These are phyloP conservation scores for Sistotremastrum suecicum DNA, from an alignment of 768 basidiomycete species.

Conservation along the genomic window DNA sequence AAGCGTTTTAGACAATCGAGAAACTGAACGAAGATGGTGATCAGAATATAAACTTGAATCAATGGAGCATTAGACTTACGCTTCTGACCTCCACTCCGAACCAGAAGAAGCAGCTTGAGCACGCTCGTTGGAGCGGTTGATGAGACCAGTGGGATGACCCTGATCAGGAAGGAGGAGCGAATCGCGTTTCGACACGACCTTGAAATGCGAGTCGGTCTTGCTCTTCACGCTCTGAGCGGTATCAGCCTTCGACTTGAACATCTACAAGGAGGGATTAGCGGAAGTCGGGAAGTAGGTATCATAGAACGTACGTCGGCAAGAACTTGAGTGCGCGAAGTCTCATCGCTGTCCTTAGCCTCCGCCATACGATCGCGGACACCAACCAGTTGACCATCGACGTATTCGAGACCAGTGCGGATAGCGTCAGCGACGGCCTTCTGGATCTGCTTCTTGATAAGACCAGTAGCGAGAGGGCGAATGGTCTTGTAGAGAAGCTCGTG, in stretches of 20 bases:
- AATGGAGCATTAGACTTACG: slow-evolving; percentile 19
- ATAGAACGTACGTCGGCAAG: slow-evolving; percentile 39
- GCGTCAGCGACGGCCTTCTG: slow-evolving; percentile 48
- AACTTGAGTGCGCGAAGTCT: slow-evolving; percentile 30
- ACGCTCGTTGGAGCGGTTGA: slow-evolving; percentile 37
- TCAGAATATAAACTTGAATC: neutral
- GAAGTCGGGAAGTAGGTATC: neutral
- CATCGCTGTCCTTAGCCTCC: slow-evolving; percentile 36
- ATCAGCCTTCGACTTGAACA: slow-evolving; percentile 45
- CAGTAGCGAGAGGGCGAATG: slow-evolving; percentile 62
- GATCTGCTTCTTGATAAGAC: slow-evolving; percentile 68
- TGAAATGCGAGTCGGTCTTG: slow-evolving; percentile 52
- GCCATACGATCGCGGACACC: slow-evolving; percentile 73
- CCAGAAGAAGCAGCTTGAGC: slow-evolving; percentile 29
- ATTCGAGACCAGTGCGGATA: slow-evolving; percentile 70
- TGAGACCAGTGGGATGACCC: slow-evolving; percentile 61
- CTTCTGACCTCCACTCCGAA: slow-evolving; percentile 40
- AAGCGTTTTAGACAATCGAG: slow-evolving; percentile 4
- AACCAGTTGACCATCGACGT: slow-evolving; percentile 80
- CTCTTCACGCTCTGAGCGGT: slow-evolving; percentile 28
- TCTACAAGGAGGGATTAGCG: slow-evolving; percentile 16
- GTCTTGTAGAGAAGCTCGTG: slow-evolving; percentile 85
- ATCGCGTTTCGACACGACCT: slow-evolving; percentile 63
- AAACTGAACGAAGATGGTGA: slow-evolving; percentile 3
- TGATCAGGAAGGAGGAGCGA: slow-evolving; percentile 44